Evolutionary conservation across 1,139 yeast species (phyloP).

Genomic region (Diutina catenulata): DNA sequence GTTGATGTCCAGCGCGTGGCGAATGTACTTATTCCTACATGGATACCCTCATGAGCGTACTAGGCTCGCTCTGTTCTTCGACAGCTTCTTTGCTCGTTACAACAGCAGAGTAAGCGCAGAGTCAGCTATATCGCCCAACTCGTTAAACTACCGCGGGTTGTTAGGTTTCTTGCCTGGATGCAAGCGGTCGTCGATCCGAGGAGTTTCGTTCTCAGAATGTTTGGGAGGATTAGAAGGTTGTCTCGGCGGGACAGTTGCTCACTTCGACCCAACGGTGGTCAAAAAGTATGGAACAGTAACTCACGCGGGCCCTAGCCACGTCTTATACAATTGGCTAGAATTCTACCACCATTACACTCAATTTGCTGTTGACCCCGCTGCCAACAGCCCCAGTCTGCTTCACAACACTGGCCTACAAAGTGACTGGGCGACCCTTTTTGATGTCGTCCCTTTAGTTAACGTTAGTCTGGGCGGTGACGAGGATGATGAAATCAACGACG

Average conservation of each 20-base stretch:
- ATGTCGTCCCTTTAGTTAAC: background rate
- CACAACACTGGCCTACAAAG: background rate
- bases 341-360: background rate
- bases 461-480: too few relatives aligned
- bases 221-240: background rate
- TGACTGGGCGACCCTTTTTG: conserved; percentile 2
- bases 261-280: background rate
- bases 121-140: background rate
- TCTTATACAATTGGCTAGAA: background rate
- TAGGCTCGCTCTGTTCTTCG: conserved; percentile 1
- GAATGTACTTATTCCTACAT: background rate
- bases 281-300: background rate
- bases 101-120: too few relatives aligned
- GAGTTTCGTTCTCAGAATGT: background rate
- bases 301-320: background rate
- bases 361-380: background rate
- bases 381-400: background rate
- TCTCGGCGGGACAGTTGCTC: background rate
- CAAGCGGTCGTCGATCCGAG: background rate
- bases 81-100: conserved; percentile 4
- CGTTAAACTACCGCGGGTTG: conserved; percentile 2
- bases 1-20: background rate
- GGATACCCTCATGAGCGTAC: conserved; percentile 1
- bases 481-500: background rate
- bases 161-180: background rate